Evolutionary conservation across 2,329 filamentous ascomycete species (phyloP), one percentile per base, ranked within the genome.

Genomic region (Helotiales sp.): DNA sequence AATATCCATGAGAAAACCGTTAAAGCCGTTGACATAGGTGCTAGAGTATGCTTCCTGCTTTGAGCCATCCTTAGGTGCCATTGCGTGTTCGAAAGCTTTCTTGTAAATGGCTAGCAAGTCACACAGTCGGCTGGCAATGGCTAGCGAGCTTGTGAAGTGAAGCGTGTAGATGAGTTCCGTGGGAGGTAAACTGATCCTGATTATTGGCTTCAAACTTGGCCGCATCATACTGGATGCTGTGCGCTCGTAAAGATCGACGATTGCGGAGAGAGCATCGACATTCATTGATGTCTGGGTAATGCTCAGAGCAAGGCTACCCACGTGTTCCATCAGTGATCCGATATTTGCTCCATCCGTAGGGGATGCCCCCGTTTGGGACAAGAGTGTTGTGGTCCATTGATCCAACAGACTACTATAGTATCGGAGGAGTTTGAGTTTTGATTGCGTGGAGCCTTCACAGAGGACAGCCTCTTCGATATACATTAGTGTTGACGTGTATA

Each of bases 1-100:
- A 30, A 92, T 81, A 69, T 96, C 91, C 85, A 95, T 93, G 30
- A 96, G 81, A 70, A 89, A 92, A 22, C 88, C 88, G 70, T 96
- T 96, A 75, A 95, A 93, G 24, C 81, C 75, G 62, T 85, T 83
- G 38, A 91, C 82, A 55, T 88, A 83, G 30, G 78, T 74, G 40
- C 82, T 78, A 27, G 84, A 78, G 60, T 87, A 88, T 10, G 75
- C 71, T 17, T 63, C 60, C 49, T 50, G 59, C 72, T 70, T 60
- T 72, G 46, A 60, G 15, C 27, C 34, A 61, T 68, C 10, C 71
- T 79, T 70, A 54, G 74, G 22, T 75, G 75, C 65, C 75, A 83
- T 83, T 57, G 86, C 84, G 25, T 76, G 73, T 69, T 93, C 89
- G 67, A 93, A 91, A 0, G 87, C 84, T 24, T 79, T 79, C 71